Percentiles rank a stretch among this genome's conserved stretches.
Conservation (phyloP, 2,329 filamentous ascomycete species). For the Aureobasidium lini region DNA sequence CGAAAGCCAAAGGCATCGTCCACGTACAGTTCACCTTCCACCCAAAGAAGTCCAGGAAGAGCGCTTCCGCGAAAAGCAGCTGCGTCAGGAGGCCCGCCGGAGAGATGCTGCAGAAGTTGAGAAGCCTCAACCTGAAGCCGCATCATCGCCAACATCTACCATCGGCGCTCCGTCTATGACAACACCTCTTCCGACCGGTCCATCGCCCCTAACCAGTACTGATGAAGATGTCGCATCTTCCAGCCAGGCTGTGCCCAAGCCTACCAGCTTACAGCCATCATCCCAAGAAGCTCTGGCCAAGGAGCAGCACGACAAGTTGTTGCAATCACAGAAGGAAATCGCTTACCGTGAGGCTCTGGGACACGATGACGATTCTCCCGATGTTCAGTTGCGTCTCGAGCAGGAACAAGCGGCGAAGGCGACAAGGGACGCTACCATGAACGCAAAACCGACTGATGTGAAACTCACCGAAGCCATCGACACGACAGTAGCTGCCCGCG, state of each 20-base stretch:
- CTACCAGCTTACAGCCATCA: conserved; percentile 4
- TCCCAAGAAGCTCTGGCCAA: conserved; percentile 38
- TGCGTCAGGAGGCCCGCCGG: conserved; percentile 29
- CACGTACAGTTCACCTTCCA: conserved; percentile 40
- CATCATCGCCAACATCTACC: conserved; percentile 56
- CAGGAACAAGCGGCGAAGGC: conserved; percentile 16
- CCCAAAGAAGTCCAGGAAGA: conserved; percentile 44
- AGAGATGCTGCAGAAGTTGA: conserved; percentile 18
- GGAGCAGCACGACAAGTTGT: conserved; percentile 45
- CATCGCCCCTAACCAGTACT: conserved; percentile 66
- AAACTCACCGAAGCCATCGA: neutral
- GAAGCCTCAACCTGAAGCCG: conserved; percentile 11
- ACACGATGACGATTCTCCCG: conserved; percentile 45
- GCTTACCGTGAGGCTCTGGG: conserved; percentile 36
- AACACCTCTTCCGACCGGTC: conserved; percentile 61
- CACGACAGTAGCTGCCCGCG: neutral
- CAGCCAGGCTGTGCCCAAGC: conserved; percentile 25
- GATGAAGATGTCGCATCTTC: conserved; percentile 47
- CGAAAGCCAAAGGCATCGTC: conserved; percentile 20
- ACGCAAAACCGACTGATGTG: neutral
- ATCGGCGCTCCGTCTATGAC: conserved; percentile 61
- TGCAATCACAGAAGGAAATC: conserved; percentile 43
- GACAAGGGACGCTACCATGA: conserved; percentile 1
- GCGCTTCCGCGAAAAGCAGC: conserved; percentile 32
- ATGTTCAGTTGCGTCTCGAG: conserved; percentile 47